Conservation (phyloP, 805 yeast species). For the Candida ovalis region DNA sequence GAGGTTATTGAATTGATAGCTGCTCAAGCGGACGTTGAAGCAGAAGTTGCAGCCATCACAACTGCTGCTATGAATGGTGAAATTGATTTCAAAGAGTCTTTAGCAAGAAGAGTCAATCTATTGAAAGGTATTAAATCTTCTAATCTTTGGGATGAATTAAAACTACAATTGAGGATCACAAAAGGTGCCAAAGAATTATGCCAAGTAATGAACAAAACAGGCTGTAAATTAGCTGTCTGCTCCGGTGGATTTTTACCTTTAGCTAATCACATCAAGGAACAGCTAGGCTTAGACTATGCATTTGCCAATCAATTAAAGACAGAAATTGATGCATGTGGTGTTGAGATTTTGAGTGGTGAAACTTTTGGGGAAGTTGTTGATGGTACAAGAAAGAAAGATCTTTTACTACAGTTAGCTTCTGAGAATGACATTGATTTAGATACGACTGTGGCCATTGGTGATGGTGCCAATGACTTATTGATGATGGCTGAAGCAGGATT, state of each 20-base stretch:
- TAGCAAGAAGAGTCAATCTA: conserved; percentile 70
- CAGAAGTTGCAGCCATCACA: conserved; percentile 82
- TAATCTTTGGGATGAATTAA: conserved; percentile 74
- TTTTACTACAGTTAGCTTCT: conserved; percentile 58
- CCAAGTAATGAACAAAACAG: conserved; percentile 53
- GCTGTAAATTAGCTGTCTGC: conserved; percentile 76
- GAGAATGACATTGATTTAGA: conserved; percentile 48
- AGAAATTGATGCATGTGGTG: conserved; percentile 38
- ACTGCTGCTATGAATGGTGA: conserved; percentile 97
- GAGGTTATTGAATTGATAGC: conserved; percentile 97
- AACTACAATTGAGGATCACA: conserved; percentile 67
- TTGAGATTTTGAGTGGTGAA: conserved; percentile 61
- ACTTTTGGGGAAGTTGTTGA: conserved; percentile 82
- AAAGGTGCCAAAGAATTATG: conserved; percentile 79
- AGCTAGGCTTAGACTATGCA: conserved; percentile 77
- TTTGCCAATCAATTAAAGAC: conserved; percentile 69
- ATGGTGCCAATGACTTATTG: conserved; percentile 92
- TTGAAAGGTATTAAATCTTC: conserved; percentile 76
- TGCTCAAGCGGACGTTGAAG: conserved; percentile 86
- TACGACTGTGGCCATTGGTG: conserved; percentile 82
- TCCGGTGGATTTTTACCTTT: conserved; percentile 94
- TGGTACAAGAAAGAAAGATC: conserved; percentile 75
- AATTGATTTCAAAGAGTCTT: conserved; percentile 81
- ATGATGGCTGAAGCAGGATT: conserved; percentile 93
- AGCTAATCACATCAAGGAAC: conserved; percentile 68